These are phyloP conservation scores for Ceratonia siliqua DNA, from an alignment of 306 rosid genomes.

Conservation along the genomic window DNA sequence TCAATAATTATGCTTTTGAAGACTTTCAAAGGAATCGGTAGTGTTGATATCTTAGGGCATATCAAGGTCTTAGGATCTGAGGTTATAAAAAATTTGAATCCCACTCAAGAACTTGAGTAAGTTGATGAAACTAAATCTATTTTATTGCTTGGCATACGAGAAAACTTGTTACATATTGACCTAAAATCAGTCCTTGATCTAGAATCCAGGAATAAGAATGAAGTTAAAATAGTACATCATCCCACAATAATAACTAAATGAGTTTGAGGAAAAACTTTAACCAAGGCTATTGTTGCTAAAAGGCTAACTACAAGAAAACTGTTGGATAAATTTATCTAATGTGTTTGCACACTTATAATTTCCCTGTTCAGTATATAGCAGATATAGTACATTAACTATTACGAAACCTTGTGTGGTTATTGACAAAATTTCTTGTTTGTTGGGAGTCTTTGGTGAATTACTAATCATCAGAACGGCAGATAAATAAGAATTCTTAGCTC, in stretches of 20 bases:
- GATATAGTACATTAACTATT: neutral
- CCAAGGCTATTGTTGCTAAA: neutral
- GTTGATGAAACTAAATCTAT: neutral
- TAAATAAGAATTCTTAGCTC: slow-evolving; percentile 4
- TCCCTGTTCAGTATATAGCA: neutral
- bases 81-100: neutral
- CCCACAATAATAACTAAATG: neutral
- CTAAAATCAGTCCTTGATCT: neutral
- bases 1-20: neutral
- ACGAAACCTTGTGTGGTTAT: neutral
- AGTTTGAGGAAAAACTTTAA: neutral
- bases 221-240: neutral
- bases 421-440: too few species aligned
- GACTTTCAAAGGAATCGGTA: neutral
- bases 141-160: neutral
- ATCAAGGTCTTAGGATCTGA: neutral
- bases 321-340: neutral
- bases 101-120: neutral
- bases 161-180: neutral
- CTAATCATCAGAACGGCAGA: neutral
- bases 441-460: too few species aligned
- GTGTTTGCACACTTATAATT: neutral
- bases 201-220: slow-evolving; percentile 16
- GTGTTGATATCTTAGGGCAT: neutral
- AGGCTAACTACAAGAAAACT: neutral